Evolutionary conservation across 495 filamentous ascomycete genomes (phyloP), one percentile per base, ranked within the genome.

Genomic region (Penicillium ucsense): DNA sequence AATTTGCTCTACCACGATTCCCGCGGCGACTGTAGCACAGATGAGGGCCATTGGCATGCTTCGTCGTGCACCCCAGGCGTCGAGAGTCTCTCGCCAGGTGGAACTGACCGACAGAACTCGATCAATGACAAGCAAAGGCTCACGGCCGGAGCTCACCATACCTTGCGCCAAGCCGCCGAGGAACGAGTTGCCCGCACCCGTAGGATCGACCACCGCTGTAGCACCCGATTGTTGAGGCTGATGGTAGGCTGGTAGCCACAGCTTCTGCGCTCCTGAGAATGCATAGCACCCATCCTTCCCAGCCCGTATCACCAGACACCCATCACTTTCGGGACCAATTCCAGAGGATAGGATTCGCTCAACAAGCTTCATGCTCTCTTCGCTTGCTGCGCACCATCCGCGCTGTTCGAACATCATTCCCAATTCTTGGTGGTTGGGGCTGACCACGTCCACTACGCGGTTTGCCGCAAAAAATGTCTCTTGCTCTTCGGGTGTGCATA

Each of bases 131-230:
- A 61, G 35, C 35, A 64, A 61, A 6, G 66, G 54, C n/a, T 51
- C 58, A 34, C 67, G 59, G 0, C 77, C 81, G 28, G 55, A 55
- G 48, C 82, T 72, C 9, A 84, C 80, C 50, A 95, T 64, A 2
- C 83, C 88, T 27, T 91, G 80, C 0, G 81, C 76, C n/a, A 95
- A 59, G 4, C 78, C 92, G 6, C 92, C 92, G 0, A 97, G 73
- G 57, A 95, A 98, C 0, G 84, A 82, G 62, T 98, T 98, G 0
- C 92, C 92, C 20, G 90, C 92, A n/a, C 92, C 92, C 0, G 92
- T 98, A 1, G 91, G 90, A 64, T 98, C 92, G 10, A 94, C 68
- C 6, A 97, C 88, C 43, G 73, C 75, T 6, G 62, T 55, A 47
- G 65, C 40, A 41, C 41, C 61, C 4, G 59, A 56, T 4, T 56